Conservation (phyloP, 768 basidiomycete species). For the Galerina marginata region DNA sequence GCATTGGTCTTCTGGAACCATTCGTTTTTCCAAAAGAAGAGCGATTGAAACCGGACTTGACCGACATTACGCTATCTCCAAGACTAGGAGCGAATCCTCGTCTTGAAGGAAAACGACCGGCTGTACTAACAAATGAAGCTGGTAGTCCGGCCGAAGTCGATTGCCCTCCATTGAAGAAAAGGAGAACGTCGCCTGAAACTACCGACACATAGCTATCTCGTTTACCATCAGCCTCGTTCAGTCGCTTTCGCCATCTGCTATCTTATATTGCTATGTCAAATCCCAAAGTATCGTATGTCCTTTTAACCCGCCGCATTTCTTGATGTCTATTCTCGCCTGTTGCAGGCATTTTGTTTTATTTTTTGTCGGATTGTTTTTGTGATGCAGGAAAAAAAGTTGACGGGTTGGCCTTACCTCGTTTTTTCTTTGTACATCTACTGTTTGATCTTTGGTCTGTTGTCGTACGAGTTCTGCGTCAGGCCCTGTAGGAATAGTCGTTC, state of each 20-base stretch:
- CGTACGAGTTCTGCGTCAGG: conserved; percentile 16
- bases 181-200: conserved; percentile 41
- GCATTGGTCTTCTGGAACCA: conserved; percentile 61
- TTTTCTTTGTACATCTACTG: conserved; percentile 14
- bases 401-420: neutral
- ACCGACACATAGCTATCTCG: conserved; percentile 13
- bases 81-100: conserved; percentile 32
- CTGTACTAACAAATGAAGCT: conserved; percentile 3
- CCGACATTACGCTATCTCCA: conserved; percentile 37
- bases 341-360: conserved; percentile 1
- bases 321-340: conserved; percentile 16
- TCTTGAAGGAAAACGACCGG: conserved; percentile 23
- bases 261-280: conserved; percentile 29
- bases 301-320: conserved; percentile 27
- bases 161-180: conserved; percentile 55
- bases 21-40: conserved; percentile 51
- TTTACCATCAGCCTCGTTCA: conserved; percentile 4
- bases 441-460: conserved; percentile 14
- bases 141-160: conserved; percentile 25
- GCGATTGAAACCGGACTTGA: conserved; percentile 27
- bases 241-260: conserved; percentile 25
- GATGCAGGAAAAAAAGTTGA: neutral
- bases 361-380: conserved; percentile 4
- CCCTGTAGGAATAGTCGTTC: conserved; percentile 17
- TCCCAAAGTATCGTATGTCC: conserved; percentile 29